These are phyloP conservation scores for Moringa oleifera DNA, from an alignment of 345 rosid genomes.

Conservation along the genomic window DNA sequence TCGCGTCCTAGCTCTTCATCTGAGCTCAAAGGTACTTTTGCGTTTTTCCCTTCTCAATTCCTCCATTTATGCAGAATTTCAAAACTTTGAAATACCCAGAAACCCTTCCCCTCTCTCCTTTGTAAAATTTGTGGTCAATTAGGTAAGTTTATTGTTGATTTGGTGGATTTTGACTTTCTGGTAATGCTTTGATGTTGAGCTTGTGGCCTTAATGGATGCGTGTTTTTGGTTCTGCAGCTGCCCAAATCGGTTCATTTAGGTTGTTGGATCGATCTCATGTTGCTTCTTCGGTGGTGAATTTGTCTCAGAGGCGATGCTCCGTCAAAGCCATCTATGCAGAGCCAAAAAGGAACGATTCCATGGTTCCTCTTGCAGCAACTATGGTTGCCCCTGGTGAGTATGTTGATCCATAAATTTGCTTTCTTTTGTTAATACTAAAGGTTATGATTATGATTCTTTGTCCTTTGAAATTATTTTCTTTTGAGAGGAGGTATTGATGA, in stretches of 20 bases:
- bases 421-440: background rate
- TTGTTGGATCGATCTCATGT: constrained; percentile 32
- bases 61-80: background rate
- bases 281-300: constrained; percentile 29
- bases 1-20: constrained; percentile 24
- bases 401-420: background rate
- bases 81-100: background rate
- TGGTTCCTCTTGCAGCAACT: constrained; percentile 50
- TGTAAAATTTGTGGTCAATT: too few species aligned
- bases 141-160: too few species aligned
- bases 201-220: background rate
- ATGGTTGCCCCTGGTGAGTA: constrained; percentile 56
- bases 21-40: constrained; percentile 37
- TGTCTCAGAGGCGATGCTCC: constrained; percentile 32
- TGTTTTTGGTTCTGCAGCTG: constrained; percentile 28
- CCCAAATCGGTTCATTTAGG: constrained; percentile 51
- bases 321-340: constrained; percentile 54
- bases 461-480: constrained; percentile 1
- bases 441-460: background rate
- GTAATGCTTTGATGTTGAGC: background rate
- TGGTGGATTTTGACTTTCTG: background rate
- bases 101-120: background rate
- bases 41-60: too few species aligned
- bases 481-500: too few species aligned
- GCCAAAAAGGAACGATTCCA: constrained; percentile 45